Percentiles rank a stretch among this genome's conserved stretches.
These are phyloP conservation scores for Lagenaria siceraria DNA, from an alignment of 306 rosid genomes.

Conservation along the genomic window DNA sequence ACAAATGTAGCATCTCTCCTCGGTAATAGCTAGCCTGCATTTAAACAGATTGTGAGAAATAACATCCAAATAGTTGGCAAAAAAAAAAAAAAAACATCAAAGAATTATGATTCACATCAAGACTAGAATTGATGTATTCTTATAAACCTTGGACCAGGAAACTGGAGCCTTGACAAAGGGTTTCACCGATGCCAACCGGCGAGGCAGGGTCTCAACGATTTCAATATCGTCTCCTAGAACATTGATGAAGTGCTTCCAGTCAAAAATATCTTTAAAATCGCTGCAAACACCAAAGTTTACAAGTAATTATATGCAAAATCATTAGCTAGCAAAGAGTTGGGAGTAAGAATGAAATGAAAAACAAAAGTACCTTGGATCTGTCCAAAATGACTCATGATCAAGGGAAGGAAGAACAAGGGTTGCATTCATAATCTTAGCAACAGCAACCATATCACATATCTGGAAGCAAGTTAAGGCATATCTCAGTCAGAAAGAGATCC, in stretches of 20 bases:
- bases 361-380: conserved; percentile 72
- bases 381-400: conserved; percentile 94
- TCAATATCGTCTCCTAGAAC: conserved; percentile 59
- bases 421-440: conserved; percentile 93
- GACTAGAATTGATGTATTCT: background rate
- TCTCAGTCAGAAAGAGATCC: conserved; percentile 18
- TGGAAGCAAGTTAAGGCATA: conserved; percentile 19
- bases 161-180: conserved; percentile 77
- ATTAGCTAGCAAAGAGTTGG: background rate
- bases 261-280: conserved; percentile 88
- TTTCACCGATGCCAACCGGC: conserved; percentile 30
- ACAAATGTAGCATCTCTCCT: conserved; percentile 54
- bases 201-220: conserved; percentile 68
- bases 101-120: background rate
- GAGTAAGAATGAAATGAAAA: background rate
- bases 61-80: background rate
- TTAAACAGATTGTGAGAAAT: conserved; percentile 1
- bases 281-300: conserved; percentile 36
- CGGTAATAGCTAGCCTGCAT: conserved; percentile 92
- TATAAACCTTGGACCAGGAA: conserved; percentile 96
- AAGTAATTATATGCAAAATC: background rate
- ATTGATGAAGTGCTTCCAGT: conserved; percentile 85
- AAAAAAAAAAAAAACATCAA: background rate
- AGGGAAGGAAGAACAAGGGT: conserved; percentile 90
- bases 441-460: conserved; percentile 99